Evolutionary conservation across 441 rosid species (phyloP).

Genomic region (Corymbia calophylla): DNA sequence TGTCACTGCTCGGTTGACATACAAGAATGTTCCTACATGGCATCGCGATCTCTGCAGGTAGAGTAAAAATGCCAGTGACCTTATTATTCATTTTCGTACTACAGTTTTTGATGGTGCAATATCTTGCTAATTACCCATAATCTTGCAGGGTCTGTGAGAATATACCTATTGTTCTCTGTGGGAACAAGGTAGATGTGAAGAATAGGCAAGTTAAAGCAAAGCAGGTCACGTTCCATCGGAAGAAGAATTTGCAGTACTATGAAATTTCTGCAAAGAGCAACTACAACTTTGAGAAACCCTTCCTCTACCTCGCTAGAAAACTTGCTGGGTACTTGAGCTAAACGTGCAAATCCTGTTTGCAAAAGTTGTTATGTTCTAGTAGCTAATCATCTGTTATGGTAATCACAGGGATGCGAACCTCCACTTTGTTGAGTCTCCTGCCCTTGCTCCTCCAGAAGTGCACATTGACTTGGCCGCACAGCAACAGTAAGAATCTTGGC

Average conservation of each 20-base stretch:
- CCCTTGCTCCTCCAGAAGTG: conserved; percentile 74
- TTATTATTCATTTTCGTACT: not conserved
- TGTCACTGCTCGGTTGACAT: conserved; percentile 6
- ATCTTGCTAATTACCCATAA: not conserved
- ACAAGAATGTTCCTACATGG: conserved; percentile 43
- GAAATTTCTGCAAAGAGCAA: conserved; percentile 17
- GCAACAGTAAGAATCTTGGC: conserved; percentile 37
- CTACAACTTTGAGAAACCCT: conserved; percentile 15
- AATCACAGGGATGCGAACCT: conserved; percentile 39
- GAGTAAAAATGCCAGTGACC: not conserved
- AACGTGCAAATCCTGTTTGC: not conserved
- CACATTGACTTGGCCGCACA: conserved; percentile 60
- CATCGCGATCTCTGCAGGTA: conserved; percentile 89
- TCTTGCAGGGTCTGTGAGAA: conserved; percentile 8
- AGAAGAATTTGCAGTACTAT: conserved; percentile 17
- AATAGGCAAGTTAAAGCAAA: conserved; percentile 15
- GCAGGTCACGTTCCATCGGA: conserved; percentile 17
- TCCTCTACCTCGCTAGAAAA: conserved; percentile 57
- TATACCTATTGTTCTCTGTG: conserved; percentile 13
- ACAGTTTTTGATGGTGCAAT: not conserved
- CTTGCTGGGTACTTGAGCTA: conserved; percentile 61
- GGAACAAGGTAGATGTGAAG: conserved; percentile 19
- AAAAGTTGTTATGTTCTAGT: not conserved
- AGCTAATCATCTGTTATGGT: not conserved
- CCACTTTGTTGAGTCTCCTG: conserved; percentile 72